Conservation (phyloP, 208 protist species). For the Trypanosoma cruzi region DNA sequence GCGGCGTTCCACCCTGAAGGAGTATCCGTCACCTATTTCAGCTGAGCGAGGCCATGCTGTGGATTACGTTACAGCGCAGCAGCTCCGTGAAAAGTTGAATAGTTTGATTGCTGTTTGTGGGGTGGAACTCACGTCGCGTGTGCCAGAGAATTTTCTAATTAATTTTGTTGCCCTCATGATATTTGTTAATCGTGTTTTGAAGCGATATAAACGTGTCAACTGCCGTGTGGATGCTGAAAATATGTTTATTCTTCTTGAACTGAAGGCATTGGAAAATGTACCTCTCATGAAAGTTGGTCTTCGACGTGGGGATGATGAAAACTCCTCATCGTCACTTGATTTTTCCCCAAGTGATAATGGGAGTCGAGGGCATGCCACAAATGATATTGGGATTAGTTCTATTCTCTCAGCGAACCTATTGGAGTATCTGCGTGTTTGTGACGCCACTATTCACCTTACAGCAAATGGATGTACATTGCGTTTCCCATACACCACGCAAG, state of each 20-base stretch:
- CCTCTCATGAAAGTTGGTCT: constrained; percentile 23
- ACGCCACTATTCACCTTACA: constrained; percentile 14
- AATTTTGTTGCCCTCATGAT: constrained; percentile 70
- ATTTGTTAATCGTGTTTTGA: constrained; percentile 55
- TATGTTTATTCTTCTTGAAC: constrained; percentile 27
- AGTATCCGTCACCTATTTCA: constrained; percentile 1
- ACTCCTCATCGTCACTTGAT: neutral
- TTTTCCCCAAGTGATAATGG: neutral
- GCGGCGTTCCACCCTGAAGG: constrained; percentile 10
- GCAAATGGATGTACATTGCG: constrained; percentile 32
- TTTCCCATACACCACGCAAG: constrained; percentile 69
- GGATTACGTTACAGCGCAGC: constrained; percentile 37
- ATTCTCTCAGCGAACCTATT: constrained; percentile 17
- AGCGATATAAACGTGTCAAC: constrained; percentile 23
- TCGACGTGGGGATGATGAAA: constrained; percentile 6
- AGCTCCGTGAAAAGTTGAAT: constrained; percentile 44
- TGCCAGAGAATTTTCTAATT: constrained; percentile 54
- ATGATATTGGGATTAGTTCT: neutral
- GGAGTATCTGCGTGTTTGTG: constrained; percentile 22
- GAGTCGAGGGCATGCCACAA: neutral
- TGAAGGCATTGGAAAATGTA: neutral
- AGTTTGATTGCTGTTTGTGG: constrained; percentile 40
- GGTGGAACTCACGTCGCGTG: constrained; percentile 37
- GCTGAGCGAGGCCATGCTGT: constrained; percentile 35
- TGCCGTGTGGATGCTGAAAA: constrained; percentile 44